Evolutionary conservation across 2,329 filamentous ascomycete genomes (phyloP).

Genomic region (Trichoderma oligosporum): DNA sequence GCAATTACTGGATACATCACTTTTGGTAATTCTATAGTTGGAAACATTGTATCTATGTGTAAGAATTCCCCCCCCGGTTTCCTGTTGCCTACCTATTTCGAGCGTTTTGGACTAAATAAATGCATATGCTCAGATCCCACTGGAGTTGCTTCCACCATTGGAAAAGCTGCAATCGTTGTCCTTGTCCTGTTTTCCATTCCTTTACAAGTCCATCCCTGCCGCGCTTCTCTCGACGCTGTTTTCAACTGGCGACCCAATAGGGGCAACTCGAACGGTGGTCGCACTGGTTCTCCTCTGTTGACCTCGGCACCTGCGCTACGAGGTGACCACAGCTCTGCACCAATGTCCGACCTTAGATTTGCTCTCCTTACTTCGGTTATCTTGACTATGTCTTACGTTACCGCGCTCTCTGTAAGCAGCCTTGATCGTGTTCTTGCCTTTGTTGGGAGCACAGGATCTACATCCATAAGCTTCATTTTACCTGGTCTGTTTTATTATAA

Average conservation of each 20-base stretch:
- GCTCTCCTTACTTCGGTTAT: constrained; percentile 84
- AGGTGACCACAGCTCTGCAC: constrained; percentile 51
- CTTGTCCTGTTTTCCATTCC: constrained; percentile 96
- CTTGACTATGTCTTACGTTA: constrained; percentile 78
- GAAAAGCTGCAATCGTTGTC: constrained; percentile 89
- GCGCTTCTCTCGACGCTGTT: constrained; percentile 93
- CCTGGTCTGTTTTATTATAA: constrained; percentile 98
- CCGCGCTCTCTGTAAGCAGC: constrained; percentile 84
- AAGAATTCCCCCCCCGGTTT: constrained; percentile 36
- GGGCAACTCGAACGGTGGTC: constrained; percentile 34
- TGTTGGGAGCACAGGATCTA: constrained; percentile 90
- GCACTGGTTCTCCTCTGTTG: constrained; percentile 43
- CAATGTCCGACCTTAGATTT: constrained; percentile 84
- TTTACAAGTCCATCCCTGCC: constrained; percentile 90
- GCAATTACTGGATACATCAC: constrained; percentile 94
- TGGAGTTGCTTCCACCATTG: constrained; percentile 76
- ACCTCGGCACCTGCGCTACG: constrained; percentile 35
- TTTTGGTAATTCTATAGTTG: constrained; percentile 82
- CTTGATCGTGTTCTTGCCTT: constrained; percentile 91
- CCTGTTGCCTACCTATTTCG: background rate
- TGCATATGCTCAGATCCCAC: constrained; percentile 34
- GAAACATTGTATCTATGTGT: constrained; percentile 94
- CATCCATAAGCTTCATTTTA: constrained; percentile 93
- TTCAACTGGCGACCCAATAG: constrained; percentile 77
- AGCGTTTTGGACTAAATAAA: constrained; percentile 25